Conservation (phyloP, 352 stramenopile species). For the Phytophthora lateralis region DNA sequence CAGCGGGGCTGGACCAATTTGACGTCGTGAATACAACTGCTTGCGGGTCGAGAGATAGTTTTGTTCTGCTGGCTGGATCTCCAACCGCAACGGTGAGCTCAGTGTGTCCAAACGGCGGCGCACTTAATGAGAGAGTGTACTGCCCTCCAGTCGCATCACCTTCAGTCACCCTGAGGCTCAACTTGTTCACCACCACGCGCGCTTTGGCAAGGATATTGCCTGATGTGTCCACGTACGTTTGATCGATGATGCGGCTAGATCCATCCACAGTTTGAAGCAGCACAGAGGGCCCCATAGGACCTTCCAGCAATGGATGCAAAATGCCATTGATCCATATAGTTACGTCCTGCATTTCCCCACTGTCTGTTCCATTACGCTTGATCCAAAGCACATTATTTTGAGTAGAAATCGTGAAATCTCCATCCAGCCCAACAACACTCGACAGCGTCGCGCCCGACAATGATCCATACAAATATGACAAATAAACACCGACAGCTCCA, state of each 20-base stretch:
- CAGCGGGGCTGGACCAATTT: slow-evolving; percentile 48
- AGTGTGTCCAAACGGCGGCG: slow-evolving; percentile 31
- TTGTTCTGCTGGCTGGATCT: slow-evolving; percentile 8
- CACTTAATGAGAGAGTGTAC: slow-evolving; percentile 57
- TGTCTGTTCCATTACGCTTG: slow-evolving; percentile 24
- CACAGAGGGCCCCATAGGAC: slow-evolving; percentile 46
- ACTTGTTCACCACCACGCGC: slow-evolving; percentile 40
- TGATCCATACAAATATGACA: slow-evolving; percentile 57
- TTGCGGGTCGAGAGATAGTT: slow-evolving; percentile 38
- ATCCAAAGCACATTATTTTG: slow-evolving; percentile 33
- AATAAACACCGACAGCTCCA: slow-evolving; percentile 46
- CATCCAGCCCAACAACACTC: slow-evolving; percentile 35
- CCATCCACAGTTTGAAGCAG: slow-evolving; percentile 59
- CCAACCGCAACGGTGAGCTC: slow-evolving; percentile 26
- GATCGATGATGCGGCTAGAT: slow-evolving; percentile 52
- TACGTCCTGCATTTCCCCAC: slow-evolving; percentile 34
- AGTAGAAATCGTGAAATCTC: slow-evolving; percentile 23
- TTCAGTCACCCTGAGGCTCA: slow-evolving; percentile 36
- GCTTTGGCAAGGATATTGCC: slow-evolving; percentile 42
- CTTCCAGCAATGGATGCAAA: slow-evolving; percentile 59
- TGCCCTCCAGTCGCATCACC: slow-evolving; percentile 19
- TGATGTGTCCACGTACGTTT: slow-evolving; percentile 48
- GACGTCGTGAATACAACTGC: slow-evolving; percentile 40
- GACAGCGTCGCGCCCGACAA: slow-evolving; percentile 27
- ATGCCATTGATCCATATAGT: slow-evolving; percentile 38